Evolutionary conservation across 2,329 filamentous ascomycete genomes (phyloP).

Genomic region (Xylaria sp.): DNA sequence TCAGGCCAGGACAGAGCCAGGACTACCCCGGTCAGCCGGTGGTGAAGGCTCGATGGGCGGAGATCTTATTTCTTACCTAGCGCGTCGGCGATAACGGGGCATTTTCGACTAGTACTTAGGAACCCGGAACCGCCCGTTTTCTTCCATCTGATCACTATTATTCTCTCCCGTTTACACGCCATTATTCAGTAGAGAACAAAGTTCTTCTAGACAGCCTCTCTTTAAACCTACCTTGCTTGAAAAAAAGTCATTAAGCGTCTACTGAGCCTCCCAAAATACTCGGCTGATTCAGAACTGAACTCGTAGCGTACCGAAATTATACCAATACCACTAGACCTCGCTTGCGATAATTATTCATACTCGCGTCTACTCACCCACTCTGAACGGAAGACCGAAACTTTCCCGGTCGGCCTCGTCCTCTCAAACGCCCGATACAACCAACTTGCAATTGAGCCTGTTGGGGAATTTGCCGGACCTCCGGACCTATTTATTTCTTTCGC

Average conservation of each 20-base stretch:
- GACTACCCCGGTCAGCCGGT: conserved; percentile 22
- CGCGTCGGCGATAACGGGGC: conserved; percentile 37
- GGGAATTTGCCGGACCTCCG: background rate
- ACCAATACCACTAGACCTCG: background rate
- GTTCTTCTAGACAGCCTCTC: conserved; percentile 12
- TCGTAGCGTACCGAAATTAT: conserved; percentile 1
- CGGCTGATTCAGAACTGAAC: background rate
- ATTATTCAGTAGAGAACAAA: conserved; percentile 11
- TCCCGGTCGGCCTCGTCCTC: background rate
- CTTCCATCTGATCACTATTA: conserved; percentile 17
- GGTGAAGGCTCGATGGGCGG: conserved; percentile 14
- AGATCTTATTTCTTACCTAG: conserved; percentile 8
- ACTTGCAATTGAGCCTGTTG: conserved; percentile 1
- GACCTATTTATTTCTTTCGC: conserved; percentile 3
- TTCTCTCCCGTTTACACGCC: conserved; percentile 5
- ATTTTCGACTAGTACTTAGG: conserved; percentile 28
- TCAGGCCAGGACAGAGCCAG: conserved; percentile 26
- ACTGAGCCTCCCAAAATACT: background rate
- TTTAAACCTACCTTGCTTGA: conserved; percentile 8
- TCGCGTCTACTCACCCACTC: background rate
- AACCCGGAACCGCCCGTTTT: conserved; percentile 33
- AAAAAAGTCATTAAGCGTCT: background rate
- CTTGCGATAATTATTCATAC: conserved; percentile 29
- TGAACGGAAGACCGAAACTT: background rate
- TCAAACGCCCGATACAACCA: background rate